Evolutionary conservation across 2,329 filamentous ascomycete species (phyloP).

Genomic region (Xylaria sp.): DNA sequence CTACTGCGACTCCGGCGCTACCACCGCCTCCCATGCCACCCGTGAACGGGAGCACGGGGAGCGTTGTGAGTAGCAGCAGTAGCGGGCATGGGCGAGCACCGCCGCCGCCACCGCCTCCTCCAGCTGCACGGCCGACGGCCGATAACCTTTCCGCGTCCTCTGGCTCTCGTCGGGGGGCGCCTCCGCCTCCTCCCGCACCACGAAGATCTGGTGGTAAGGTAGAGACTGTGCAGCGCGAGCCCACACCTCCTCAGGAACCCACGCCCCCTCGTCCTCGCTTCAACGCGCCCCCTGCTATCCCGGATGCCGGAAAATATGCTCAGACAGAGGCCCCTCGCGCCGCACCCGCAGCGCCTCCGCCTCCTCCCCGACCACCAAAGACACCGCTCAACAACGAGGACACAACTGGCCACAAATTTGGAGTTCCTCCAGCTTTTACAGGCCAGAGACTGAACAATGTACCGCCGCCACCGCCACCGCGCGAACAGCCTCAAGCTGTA

Average conservation of each 20-base stretch:
- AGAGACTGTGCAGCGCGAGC: conserved; percentile 56
- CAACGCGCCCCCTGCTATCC: conserved; percentile 85
- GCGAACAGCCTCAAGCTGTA: conserved; percentile 46
- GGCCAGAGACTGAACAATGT: conserved; percentile 68
- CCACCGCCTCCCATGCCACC: conserved; percentile 53
- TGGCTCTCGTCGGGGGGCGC: conserved; percentile 56
- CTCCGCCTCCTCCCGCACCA: conserved; percentile 69
- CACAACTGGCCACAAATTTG: conserved; percentile 67
- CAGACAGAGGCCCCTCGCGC: conserved; percentile 61
- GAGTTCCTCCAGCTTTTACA: conserved; percentile 82
- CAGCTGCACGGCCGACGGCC: conserved; percentile 44
- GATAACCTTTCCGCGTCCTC: conserved; percentile 52
- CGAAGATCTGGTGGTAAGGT: conserved; percentile 66
- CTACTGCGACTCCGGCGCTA: conserved; percentile 53
- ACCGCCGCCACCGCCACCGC: conserved; percentile 79
- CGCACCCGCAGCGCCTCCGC: conserved; percentile 68
- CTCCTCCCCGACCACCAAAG: conserved; percentile 76
- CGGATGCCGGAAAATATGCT: conserved; percentile 90
- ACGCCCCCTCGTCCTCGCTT: conserved; percentile 79
- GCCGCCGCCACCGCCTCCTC: conserved; percentile 52
- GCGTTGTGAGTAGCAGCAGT: conserved; percentile 40
- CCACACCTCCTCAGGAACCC: conserved; percentile 75
- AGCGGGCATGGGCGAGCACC: conserved; percentile 54
- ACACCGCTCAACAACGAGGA: conserved; percentile 75
- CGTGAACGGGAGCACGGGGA: conserved; percentile 50